phyloP scores from a whole-genome alignment of 1,139 yeast genomes.

The Debaryomyces sp. region DNA sequence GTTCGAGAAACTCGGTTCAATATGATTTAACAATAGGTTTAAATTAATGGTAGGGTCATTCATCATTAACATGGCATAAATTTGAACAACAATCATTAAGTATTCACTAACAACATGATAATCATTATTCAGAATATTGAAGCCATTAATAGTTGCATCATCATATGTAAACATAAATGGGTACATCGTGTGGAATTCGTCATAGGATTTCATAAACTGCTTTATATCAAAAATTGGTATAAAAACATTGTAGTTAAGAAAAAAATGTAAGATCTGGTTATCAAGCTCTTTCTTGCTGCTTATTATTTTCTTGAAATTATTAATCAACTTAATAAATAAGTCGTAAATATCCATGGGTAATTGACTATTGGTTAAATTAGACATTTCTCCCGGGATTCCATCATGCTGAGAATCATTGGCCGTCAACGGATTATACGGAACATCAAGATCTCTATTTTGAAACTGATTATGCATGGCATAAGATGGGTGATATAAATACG shows the following conservation, averaged over 20 bases:
- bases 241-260: slow-evolving; percentile 57
- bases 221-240: slow-evolving; percentile 66
- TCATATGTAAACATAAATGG: slow-evolving; percentile 54
- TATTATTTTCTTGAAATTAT: slow-evolving; percentile 50
- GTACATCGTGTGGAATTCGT: slow-evolving; percentile 59
- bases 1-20: slow-evolving; percentile 36
- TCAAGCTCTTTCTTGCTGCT: slow-evolving; percentile 51
- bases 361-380: slow-evolving; percentile 23
- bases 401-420: slow-evolving; percentile 26
- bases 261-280: slow-evolving; percentile 53
- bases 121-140: slow-evolving; percentile 53
- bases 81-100: slow-evolving; percentile 48
- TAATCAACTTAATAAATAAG: slow-evolving; percentile 47
- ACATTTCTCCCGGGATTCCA: slow-evolving; percentile 19
- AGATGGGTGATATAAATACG: slow-evolving; percentile 47
- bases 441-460: slow-evolving; percentile 44
- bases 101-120: slow-evolving; percentile 54
- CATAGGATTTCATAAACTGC: slow-evolving; percentile 58
- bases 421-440: slow-evolving; percentile 48
- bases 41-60: slow-evolving; percentile 49
- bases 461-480: slow-evolving; percentile 41
- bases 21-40: slow-evolving; percentile 43
- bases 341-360: slow-evolving; percentile 49
- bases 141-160: slow-evolving; percentile 53
- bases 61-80: slow-evolving; percentile 51